These are phyloP conservation scores for Pseudogymnoascus sp. DNA, from an alignment of 2,329 filamentous ascomycete genomes.

Conservation along the genomic window DNA sequence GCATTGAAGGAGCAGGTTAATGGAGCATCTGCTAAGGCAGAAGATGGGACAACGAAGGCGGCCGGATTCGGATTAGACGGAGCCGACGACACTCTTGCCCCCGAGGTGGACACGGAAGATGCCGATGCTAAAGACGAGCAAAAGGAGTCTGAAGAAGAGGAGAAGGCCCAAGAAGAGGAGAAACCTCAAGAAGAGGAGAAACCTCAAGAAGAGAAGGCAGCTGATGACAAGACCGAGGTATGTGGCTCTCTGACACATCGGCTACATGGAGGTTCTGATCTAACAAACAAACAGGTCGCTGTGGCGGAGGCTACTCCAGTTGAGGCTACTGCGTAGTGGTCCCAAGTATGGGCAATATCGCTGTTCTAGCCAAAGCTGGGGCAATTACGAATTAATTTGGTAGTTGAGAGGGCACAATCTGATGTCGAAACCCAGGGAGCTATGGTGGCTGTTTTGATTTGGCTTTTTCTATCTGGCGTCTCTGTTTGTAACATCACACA, in stretches of 20 bases:
- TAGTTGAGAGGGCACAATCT: constrained; percentile 2
- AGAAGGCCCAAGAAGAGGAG: constrained; percentile 19
- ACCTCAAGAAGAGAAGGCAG: not conserved
- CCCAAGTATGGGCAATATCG: not conserved
- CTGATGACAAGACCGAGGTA: constrained; percentile 7
- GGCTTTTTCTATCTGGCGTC: constrained; percentile 4
- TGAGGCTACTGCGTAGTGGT: not conserved
- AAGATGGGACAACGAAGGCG: constrained; percentile 22
- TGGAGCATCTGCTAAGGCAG: constrained; percentile 27
- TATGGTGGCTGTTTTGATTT: constrained; percentile 7
- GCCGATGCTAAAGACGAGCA: constrained; percentile 33
- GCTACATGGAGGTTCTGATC: not conserved
- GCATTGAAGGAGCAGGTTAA: constrained; percentile 32
- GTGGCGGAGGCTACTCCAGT: not conserved
- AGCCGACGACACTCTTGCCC: constrained; percentile 24
- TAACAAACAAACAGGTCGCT: not conserved
- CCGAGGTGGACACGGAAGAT: constrained; percentile 24
- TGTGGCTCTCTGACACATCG: not conserved
- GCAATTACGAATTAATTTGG: constrained; percentile 6
- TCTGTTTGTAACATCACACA: constrained; percentile 7
- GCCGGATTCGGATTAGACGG: constrained; percentile 21
- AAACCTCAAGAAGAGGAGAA: not conserved
- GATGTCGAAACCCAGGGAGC: not conserved
- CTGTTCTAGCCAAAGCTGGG: constrained; percentile 5
- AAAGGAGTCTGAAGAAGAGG: constrained; percentile 33